phyloP scores from a whole-genome alignment of 2,329 filamentous ascomycete genomes.

The Penicillium frequentans region DNA sequence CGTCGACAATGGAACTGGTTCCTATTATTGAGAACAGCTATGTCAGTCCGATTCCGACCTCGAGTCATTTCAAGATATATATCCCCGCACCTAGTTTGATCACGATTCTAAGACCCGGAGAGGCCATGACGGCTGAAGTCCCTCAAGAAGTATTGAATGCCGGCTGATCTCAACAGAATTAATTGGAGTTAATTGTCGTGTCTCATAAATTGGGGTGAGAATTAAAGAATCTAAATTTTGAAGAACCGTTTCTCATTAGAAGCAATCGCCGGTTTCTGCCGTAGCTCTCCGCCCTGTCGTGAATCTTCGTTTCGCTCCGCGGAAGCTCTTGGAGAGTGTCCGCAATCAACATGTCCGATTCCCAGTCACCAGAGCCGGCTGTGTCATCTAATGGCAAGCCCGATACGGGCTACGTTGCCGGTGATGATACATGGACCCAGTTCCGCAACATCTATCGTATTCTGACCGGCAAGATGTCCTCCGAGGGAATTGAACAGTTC shows the following conservation, averaged over 20 bases:
- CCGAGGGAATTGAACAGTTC: conserved; percentile 71
- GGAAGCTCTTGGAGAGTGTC: conserved; percentile 1
- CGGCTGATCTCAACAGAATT: background rate
- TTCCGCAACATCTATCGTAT: conserved; percentile 89
- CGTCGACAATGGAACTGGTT: conserved; percentile 98
- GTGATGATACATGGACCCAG: conserved; percentile 47
- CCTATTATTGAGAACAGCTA: conserved; percentile 56
- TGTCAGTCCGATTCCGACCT: conserved; percentile 15
- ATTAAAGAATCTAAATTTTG: conserved; percentile 5
- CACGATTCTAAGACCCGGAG: conserved; percentile 35
- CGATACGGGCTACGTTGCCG: conserved; percentile 39
- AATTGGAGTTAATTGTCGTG: background rate
- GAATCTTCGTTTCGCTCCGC: conserved; percentile 20
- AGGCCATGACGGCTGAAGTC: conserved; percentile 20
- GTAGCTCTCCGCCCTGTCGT: conserved; percentile 30
- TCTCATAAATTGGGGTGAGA: conserved; percentile 5
- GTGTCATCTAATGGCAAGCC: conserved; percentile 22
- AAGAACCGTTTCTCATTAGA: conserved; percentile 8
- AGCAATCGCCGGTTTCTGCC: conserved; percentile 29
- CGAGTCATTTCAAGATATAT: conserved; percentile 13
- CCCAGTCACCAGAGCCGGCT: conserved; percentile 21
- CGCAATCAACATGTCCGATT: conserved; percentile 30
- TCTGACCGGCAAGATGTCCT: conserved; percentile 70
- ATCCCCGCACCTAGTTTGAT: conserved; percentile 42
- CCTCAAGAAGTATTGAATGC: background rate